Evolutionary conservation across 441 rosid genomes (phyloP).

Genomic region (Gossypium gossypioides): DNA sequence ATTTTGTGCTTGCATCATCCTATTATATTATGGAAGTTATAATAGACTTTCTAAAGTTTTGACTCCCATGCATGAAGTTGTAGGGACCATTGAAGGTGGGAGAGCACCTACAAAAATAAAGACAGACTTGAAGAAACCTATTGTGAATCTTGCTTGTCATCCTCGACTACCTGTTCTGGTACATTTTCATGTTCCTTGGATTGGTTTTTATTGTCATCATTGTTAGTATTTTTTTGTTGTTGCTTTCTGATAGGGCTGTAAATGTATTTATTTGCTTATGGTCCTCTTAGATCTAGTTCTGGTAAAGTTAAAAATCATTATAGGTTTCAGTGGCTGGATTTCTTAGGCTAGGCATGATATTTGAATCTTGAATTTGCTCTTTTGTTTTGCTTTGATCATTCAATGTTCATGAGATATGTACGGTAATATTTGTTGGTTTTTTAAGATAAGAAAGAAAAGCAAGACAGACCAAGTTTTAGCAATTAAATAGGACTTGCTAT

Average conservation of each 20-base stretch:
- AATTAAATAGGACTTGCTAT: too few relatives aligned
- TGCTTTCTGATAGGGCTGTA: background rate
- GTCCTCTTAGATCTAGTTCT: background rate
- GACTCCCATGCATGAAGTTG: constrained; percentile 48
- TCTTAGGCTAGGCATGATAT: background rate
- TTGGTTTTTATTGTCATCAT: background rate
- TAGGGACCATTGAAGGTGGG: constrained; percentile 98
- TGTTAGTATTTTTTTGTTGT: background rate
- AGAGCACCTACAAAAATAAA: constrained; percentile 90
- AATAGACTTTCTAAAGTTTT: constrained; percentile 12
- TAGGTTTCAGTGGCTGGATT: background rate
- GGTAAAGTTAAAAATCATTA: background rate
- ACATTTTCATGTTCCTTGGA: constrained; percentile 16
- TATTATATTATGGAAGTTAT: constrained; percentile 3
- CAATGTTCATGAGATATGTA: background rate
- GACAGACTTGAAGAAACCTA: constrained; percentile 92
- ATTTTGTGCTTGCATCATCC: background rate
- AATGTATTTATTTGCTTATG: background rate
- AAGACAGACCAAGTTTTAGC: too few relatives aligned
- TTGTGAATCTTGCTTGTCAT: constrained; percentile 96
- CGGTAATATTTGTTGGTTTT: background rate
- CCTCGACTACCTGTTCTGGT: constrained; percentile 96
- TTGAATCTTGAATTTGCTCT: background rate
- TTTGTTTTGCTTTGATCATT: background rate
- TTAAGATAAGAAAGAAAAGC: too few relatives aligned